Base-by-base conservation (phyloP, 768 basidiomycete genomes). In the Podaxis carcinomalis region DNA sequence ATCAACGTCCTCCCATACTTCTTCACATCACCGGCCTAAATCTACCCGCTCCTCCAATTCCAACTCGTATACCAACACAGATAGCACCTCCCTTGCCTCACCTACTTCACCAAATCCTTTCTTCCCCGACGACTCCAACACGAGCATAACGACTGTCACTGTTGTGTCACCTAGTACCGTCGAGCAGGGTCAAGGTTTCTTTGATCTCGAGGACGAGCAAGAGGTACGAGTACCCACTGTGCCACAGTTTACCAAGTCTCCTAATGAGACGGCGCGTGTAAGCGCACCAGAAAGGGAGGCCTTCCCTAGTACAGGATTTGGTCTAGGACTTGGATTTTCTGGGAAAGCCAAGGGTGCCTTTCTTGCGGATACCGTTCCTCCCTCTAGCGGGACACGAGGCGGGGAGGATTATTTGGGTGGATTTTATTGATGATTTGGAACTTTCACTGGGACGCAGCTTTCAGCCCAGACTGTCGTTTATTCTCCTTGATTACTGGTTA, bases 1-100 rank as follows among this genome's bases (percentile, higher is more conserved):
- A 23, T 63, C 58, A 27, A 40, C 44, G 9, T 49, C 56, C 1
- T 58, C 61, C 16, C 36, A 44, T 25, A 23, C 37, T 4, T 35
- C 25, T 10, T 10, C 2, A 68, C 65, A 14, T 63, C 72, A 32
- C 4, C 72, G 73, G 10, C 72, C 71, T 5, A 73, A 74, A 5
- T 78, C 79, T 0, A 77, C 70, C 1, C 65, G 63, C 35, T 70
- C 71, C 0, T 69, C 79, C 4, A 73, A 77, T 3, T 74, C 72
- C 5, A 75, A 77, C 2, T 80, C 82, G 0, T 78, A 82, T 56
- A 80, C 57, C 4, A 72, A 74, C 4, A 72, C 70, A 7, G 73
- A 74, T 3, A 77, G 78, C 0, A 78, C 76, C 5, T 77, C 78
- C 1, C 71, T 79, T 2, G 72, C 79, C 0, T 78, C 81, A 4